Base-by-base conservation (phyloP, 1,284 basidiomycete species). In the Moesziomyces aphidis region DNA sequence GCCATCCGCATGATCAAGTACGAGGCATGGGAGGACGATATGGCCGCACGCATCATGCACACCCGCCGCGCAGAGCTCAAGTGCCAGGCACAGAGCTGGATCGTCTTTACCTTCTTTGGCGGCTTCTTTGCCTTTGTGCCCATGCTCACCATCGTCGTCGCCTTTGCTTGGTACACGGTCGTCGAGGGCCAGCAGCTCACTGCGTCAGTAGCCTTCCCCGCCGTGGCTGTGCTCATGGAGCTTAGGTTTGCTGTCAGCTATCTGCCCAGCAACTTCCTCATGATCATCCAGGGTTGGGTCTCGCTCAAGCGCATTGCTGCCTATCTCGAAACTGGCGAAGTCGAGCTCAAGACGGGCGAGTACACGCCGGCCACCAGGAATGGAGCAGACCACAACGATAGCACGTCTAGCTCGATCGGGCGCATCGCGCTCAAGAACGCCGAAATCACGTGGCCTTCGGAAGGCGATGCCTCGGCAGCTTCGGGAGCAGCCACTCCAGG, bases 301-400 rank as follows among this genome's bases (percentile, higher is more conserved):
- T 89, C 92, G 0, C 83, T 95, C 34, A 89, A 93, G 57, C 91
- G 94, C 54, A 92, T 95, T 54, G 88, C 91, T 13, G 90, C 89
- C 1, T 95, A 91, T 83, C 88, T 95, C 13, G 88, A 88, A 11
- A 63, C 70, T 1, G 61, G 50, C 1, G 94, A 95, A 83, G 92
- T 93, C 44, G 93, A 95, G 84, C 90, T 92, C 4, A 86, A 88
- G 5, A 44, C 51, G 6, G 26, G 39, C 9, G 42, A 42, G 23
- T 66, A 66, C 28, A 45, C n/a, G 19, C 64, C 64, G n/a, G 31
- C 26, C 44, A 59, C 46, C 2, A 28, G 55, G 42, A 36, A 13
- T 3, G 47, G 58, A 11, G 58, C 53, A 10, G 57, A 54, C 31
- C 52, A 56, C 6, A 49, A 24, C 2, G 51, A 15, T 15, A 17